Percentiles rank a stretch among this genome's conserved stretches.
Conservation (phyloP, 2,329 filamentous ascomycete genomes). For the Byssoonygena ceratinophila region DNA sequence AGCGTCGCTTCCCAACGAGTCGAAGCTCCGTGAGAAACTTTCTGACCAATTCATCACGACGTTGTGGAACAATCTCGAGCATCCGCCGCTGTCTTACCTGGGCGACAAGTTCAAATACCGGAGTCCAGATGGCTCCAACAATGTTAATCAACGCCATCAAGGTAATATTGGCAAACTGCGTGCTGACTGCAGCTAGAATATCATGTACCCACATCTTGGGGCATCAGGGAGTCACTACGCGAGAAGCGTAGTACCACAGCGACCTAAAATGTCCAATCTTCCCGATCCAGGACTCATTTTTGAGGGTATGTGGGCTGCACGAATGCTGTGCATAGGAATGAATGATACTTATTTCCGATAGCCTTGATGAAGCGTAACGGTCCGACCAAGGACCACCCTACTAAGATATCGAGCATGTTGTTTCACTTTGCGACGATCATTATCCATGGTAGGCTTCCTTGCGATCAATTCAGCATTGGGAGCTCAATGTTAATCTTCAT, state of each 20-base stretch:
- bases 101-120: constrained; percentile 26
- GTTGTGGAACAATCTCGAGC: constrained; percentile 26
- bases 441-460: constrained; percentile 34
- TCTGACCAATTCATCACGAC: constrained; percentile 22
- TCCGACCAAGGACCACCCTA: constrained; percentile 28
- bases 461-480: neutral
- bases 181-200: constrained; percentile 15
- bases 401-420: constrained; percentile 39
- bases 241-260: constrained; percentile 19
- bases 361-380: constrained; percentile 16
- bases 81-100: constrained; percentile 26
- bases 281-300: constrained; percentile 22
- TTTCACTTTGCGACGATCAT: constrained; percentile 45
- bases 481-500: neutral
- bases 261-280: constrained; percentile 14
- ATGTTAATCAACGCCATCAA: constrained; percentile 10
- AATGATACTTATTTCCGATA: neutral
- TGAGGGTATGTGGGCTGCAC: constrained; percentile 17
- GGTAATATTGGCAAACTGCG: neutral
- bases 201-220: constrained; percentile 20
- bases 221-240: constrained; percentile 22
- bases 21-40: constrained; percentile 19
- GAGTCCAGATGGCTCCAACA: constrained; percentile 24
- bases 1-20: constrained; percentile 10
- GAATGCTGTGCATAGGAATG: neutral